These are phyloP conservation scores for Protomyces arabidopsidicola DNA, from an alignment of 1,139 yeast species.

Conservation along the genomic window DNA sequence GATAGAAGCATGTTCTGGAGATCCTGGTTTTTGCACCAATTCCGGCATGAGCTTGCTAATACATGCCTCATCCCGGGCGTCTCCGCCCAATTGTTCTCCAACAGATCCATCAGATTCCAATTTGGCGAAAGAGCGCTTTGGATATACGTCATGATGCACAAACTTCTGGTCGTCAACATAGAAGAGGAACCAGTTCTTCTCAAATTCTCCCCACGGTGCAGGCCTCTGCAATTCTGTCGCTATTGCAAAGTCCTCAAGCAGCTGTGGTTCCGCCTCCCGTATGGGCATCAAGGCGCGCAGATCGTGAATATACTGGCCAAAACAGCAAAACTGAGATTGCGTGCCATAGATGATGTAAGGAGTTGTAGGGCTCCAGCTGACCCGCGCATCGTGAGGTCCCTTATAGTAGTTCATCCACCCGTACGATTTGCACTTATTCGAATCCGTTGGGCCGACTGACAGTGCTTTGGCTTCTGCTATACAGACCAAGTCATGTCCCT, in stretches of 20 bases:
- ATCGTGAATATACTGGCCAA: conserved; percentile 19
- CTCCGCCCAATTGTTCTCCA: neutral
- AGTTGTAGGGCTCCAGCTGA: conserved; percentile 10
- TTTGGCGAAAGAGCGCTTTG: conserved; percentile 11
- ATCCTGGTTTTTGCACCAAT: neutral
- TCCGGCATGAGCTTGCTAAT: neutral
- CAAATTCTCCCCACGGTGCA: conserved; percentile 4
- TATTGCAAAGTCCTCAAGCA: neutral
- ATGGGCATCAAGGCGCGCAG: neutral
- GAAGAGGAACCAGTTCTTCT: conserved; percentile 21
- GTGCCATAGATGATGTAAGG: conserved; percentile 13
- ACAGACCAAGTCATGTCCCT: conserved; percentile 3
- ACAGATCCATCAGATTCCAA: conserved; percentile 17
- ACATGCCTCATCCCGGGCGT: conserved; percentile 6
- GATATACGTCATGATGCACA: conserved; percentile 13
- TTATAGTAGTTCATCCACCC: neutral
- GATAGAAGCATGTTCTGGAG: conserved; percentile 2
- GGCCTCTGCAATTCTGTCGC: conserved; percentile 20
- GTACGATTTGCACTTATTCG: neutral
- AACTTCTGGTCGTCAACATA: conserved; percentile 6
- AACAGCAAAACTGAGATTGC: conserved; percentile 9
- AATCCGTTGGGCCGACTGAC: conserved; percentile 7
- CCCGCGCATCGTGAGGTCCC: conserved; percentile 25
- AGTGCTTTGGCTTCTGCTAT: neutral
- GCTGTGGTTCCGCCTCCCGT: neutral